These are phyloP conservation scores for Coffea humblotiana DNA, from an alignment of 305 asterid genomes.

Conservation along the genomic window DNA sequence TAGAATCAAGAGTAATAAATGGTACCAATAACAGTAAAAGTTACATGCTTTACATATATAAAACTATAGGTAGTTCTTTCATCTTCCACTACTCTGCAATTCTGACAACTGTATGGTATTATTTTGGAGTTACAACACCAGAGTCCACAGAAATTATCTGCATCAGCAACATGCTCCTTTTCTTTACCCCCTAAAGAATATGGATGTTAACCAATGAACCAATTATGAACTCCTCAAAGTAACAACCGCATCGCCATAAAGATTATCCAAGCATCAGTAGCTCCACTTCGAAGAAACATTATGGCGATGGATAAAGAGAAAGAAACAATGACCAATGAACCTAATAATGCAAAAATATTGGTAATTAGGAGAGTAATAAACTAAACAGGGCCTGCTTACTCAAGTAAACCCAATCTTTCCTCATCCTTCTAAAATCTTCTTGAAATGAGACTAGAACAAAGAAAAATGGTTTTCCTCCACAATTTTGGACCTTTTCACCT, in stretches of 20 bases:
- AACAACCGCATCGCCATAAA: constrained; percentile 2
- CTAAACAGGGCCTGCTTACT: constrained; percentile 33
- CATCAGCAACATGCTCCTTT: background rate
- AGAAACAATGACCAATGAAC: constrained; percentile 16
- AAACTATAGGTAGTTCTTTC: constrained; percentile 1
- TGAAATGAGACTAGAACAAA: constrained; percentile 37
- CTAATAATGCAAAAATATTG: constrained; percentile 34
- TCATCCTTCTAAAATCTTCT: constrained; percentile 43
- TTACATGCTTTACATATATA: background rate
- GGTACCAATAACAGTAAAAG: constrained; percentile 7
- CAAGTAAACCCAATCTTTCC: constrained; percentile 34
- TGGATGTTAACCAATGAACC: constrained; percentile 6
- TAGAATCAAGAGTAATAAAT: constrained; percentile 14
- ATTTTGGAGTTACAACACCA: constrained; percentile 8
- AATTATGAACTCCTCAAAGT: background rate
- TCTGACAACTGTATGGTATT: constrained; percentile 6
- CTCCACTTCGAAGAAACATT: constrained; percentile 19
- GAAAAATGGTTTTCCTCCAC: constrained; percentile 35
- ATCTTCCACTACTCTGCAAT: constrained; percentile 7
- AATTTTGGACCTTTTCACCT: constrained; percentile 34
- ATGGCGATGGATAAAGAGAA: constrained; percentile 23
- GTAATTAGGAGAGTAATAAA: constrained; percentile 36
- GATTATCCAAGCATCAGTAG: background rate
- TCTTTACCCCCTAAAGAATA: background rate
- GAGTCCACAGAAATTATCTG: background rate